Evolutionary conservation across 176 grass and related monocot genomes (phyloP), one percentile per base, ranked within the genome.

Genomic region (Zoysia pacifica): DNA sequence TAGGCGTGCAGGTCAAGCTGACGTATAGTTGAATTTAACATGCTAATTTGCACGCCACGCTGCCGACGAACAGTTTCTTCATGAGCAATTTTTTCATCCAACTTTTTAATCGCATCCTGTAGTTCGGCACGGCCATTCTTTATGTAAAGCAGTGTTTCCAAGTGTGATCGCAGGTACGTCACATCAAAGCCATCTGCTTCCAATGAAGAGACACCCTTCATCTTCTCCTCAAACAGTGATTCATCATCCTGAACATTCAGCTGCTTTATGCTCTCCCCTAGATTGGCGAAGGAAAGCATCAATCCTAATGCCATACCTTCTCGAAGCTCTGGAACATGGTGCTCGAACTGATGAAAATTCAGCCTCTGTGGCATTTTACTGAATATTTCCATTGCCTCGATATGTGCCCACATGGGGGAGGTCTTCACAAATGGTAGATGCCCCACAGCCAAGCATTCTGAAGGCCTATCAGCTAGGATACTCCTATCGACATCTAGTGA

Each of bases 171-270:
- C 65, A 97, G 54, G 45, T 9, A 82, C 19, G 28, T 40, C 10
- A 93, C 91, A 5, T 87, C 36, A 5, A 97, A 97, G 45, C 91
- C 91, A n/a, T 97, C 65, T n/a, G 48, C 86, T 41, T 91, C 91
- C 2, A 97, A 73, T 9, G 42, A 50, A 47, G 62, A 69, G 44
- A 97, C 74, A n/a, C 69, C 67, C 35, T 42, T 48, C 89, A 93
- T 62, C 72, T 83, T 97, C 69, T 83, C 74, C 16, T 83, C 52
- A 0, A 93, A 60, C 28, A 68, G 44, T 48, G 48, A 11, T 65
- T 46, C 10, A 7, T 74, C 75, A 78, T 72, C 76, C 65, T 79
- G 55, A 44, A 86, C 40, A 11, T 67, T 54, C 18, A 96, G 43
- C 45, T 14, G 52, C 7, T 50, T 49, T 9, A 92, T 88, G 39